Evolutionary conservation across 2,329 filamentous ascomycete genomes (phyloP).

Genomic region (Colletotrichum cordylinicola): DNA sequence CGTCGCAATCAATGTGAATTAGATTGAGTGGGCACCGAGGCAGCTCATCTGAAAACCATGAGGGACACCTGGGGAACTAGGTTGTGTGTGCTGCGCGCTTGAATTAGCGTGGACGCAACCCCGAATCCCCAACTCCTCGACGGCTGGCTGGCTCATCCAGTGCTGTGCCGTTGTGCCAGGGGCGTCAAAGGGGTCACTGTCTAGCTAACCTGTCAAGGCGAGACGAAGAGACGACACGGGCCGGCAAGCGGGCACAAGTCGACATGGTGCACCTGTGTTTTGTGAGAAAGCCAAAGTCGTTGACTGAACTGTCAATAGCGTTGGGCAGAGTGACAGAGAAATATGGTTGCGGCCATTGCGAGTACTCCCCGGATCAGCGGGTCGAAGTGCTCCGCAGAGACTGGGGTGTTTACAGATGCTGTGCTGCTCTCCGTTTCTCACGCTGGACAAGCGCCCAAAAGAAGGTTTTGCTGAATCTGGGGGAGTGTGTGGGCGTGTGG

Average conservation of each 20-base stretch:
- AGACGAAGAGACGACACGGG: neutral
- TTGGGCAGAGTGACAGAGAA: neutral
- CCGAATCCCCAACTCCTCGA: neutral
- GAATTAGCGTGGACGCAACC: neutral
- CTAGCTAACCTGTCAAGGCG: neutral
- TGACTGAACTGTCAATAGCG: neutral
- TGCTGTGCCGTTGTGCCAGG: neutral
- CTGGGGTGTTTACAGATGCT: slow-evolving; percentile 6
- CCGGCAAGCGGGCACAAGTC: neutral
- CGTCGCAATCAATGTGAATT: slow-evolving; percentile 2
- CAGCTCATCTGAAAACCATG: neutral
- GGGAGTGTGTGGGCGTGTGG: slow-evolving; percentile 16
- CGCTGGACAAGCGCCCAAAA: neutral
- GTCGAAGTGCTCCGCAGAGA: slow-evolving; percentile 17
- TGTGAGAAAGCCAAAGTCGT: neutral
- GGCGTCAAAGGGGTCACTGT: neutral
- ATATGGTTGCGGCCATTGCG: neutral
- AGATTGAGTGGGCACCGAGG: neutral
- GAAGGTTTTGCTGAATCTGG: slow-evolving; percentile 14
- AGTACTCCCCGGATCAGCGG: slow-evolving; percentile 22
- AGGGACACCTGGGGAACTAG: neutral
- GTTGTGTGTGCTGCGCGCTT: neutral
- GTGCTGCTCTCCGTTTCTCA: neutral
- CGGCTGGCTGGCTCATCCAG: neutral
- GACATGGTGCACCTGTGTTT: neutral